A percentile compares a stretch with the other conserved stretches of the same genome.
Evolutionary conservation across 257 asterid genomes (phyloP).

Genomic region (Capsicum baccatum): DNA sequence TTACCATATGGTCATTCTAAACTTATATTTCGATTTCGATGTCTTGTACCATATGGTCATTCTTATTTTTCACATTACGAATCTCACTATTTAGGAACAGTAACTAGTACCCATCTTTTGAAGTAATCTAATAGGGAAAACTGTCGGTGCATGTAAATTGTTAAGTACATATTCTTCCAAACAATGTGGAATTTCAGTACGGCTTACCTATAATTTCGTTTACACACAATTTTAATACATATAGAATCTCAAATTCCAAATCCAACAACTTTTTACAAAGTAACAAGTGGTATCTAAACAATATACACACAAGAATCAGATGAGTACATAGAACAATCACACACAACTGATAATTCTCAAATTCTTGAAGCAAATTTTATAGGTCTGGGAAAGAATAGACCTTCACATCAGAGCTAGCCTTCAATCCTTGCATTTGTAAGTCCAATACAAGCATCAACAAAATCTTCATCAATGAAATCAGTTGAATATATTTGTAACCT

Average conservation of each 20-base stretch:
- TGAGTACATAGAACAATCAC: not conserved
- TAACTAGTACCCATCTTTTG: not conserved
- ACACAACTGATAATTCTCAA: not conserved
- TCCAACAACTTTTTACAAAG: not conserved
- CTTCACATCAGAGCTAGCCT: constrained; percentile 37
- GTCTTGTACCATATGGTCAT: not conserved
- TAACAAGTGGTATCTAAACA: not conserved
- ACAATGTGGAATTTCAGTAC: not conserved
- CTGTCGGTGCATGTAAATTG: not conserved
- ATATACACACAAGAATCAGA: not conserved
- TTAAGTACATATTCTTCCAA: not conserved
- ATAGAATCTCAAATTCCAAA: not conserved
- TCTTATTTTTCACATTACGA: not conserved
- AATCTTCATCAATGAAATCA: constrained; percentile 78
- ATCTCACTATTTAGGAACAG: not conserved
- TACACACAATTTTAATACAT: not conserved
- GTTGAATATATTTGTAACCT: constrained; percentile 79
- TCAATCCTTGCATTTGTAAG: constrained; percentile 70
- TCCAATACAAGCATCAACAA: constrained; percentile 86
- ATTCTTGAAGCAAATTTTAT: not conserved
- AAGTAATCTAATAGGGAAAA: not conserved
- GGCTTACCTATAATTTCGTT: not conserved
- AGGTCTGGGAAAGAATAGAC: not conserved
- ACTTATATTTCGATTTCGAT: too few species aligned
- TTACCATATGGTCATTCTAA: not conserved